Conservation (phyloP, 495 filamentous ascomycete species). For the Penicillium simplicissimum region DNA sequence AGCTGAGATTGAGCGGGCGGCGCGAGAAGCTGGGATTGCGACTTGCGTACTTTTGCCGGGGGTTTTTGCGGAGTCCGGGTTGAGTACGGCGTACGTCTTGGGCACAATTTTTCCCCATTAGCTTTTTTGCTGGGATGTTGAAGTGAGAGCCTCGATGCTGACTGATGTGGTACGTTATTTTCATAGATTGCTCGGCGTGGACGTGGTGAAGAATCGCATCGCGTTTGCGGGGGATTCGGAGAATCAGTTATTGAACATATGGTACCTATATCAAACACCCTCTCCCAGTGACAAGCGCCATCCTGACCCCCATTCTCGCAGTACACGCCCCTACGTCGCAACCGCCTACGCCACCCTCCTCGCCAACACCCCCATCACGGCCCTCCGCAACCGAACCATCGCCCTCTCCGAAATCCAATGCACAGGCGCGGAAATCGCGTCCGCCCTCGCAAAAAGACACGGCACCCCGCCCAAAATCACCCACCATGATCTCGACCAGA, state of each 20-base stretch:
- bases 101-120: not conserved
- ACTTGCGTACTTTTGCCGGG: constrained; percentile 19
- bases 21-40: constrained; percentile 22
- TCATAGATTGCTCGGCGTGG: constrained; percentile 18
- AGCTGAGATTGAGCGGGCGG: constrained; percentile 19
- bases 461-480: constrained; percentile 8
- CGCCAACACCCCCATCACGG: constrained; percentile 15
- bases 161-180: not conserved
- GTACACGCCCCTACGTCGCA: constrained; percentile 24
- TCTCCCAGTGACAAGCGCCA: too few species aligned
- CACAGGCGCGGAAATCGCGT: constrained; percentile 21
- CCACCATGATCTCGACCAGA: constrained; percentile 12
- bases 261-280: not conserved
- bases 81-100: constrained; percentile 15
- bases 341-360: constrained; percentile 23
- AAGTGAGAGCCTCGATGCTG: not conserved
- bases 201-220: constrained; percentile 17
- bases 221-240: constrained; percentile 16
- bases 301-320: too few species aligned
- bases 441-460: constrained; percentile 11
- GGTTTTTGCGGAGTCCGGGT: constrained; percentile 23
- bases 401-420: constrained; percentile 17
- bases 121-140: not conserved
- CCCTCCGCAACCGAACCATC: constrained; percentile 13
- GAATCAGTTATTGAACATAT: constrained; percentile 9